phyloP scores from a whole-genome alignment of 805 yeast species.

The Schwanniomyces vanrijiae region DNA sequence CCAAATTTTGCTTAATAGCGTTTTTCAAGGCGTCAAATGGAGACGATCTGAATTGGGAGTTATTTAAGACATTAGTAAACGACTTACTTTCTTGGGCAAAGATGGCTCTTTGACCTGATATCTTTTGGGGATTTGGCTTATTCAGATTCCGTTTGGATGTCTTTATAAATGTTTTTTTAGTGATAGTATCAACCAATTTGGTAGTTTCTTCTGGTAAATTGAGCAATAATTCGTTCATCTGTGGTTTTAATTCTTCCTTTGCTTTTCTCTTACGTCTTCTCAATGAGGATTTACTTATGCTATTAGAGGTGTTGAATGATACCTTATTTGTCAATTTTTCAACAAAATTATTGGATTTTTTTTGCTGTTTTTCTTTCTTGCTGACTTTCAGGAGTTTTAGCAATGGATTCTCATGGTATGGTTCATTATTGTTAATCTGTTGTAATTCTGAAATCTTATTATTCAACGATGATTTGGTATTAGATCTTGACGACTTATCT shows the following conservation, averaged over 20 bases:
- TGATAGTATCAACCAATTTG: conserved; percentile 12
- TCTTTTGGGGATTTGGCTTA: conserved; percentile 51
- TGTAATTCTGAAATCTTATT: conserved; percentile 28
- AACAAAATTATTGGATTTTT: conserved; percentile 39
- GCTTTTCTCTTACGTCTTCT: conserved; percentile 62
- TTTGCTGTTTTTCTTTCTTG: conserved; percentile 51
- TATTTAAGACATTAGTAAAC: conserved; percentile 57
- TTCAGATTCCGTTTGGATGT: conserved; percentile 30
- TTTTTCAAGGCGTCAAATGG: conserved; percentile 68
- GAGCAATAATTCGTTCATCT: conserved; percentile 60
- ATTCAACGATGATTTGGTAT: conserved; percentile 16
- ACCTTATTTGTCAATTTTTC: conserved; percentile 24
- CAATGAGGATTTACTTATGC: conserved; percentile 64
- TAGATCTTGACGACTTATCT: conserved; percentile 24
- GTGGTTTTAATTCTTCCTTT: conserved; percentile 64
- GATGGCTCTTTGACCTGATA: conserved; percentile 44
- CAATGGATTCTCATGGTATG: conserved; percentile 45
- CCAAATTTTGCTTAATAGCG: conserved; percentile 37
- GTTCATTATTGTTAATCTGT: conserved; percentile 13
- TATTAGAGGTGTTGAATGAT: conserved; percentile 36
- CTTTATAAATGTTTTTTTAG: conserved; percentile 16
- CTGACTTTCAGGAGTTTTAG: conserved; percentile 52
- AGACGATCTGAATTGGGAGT: conserved; percentile 52
- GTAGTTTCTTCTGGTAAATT: conserved; percentile 43
- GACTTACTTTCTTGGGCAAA: conserved; percentile 57